Percentiles rank a stretch among this genome's conserved stretches.
Evolutionary conservation across 2,329 filamentous ascomycete genomes (phyloP).

Genomic region (Botrytis fragariae): DNA sequence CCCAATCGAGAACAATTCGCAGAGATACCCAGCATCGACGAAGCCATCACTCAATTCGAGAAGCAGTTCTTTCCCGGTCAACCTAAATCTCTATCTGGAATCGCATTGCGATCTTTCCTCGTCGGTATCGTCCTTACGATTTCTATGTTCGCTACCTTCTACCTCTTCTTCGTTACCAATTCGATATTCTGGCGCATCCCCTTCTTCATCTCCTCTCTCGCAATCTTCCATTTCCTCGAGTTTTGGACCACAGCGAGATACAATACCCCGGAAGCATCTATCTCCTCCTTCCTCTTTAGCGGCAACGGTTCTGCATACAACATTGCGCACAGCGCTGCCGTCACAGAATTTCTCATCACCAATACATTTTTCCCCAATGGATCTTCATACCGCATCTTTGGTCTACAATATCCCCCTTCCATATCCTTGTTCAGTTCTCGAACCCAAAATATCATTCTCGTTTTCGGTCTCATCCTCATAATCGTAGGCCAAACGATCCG

Average conservation of each 20-base stretch:
- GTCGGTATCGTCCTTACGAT: conserved; percentile 35
- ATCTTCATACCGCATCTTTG: neutral
- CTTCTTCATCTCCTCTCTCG: conserved; percentile 67
- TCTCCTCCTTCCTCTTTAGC: conserved; percentile 77
- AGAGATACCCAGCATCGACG: conserved; percentile 25
- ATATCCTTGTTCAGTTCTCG: conserved; percentile 24
- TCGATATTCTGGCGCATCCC: conserved; percentile 55
- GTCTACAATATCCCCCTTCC: neutral
- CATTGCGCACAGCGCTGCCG: conserved; percentile 73
- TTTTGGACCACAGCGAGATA: conserved; percentile 85
- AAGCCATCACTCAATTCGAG: conserved; percentile 32
- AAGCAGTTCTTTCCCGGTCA: conserved; percentile 33
- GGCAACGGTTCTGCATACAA: conserved; percentile 84
- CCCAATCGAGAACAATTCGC: conserved; percentile 10
- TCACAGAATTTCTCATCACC: conserved; percentile 68
- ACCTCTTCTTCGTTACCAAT: conserved; percentile 25
- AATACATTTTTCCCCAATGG: conserved; percentile 51
- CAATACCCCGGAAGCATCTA: conserved; percentile 71
- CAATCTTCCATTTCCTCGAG: conserved; percentile 91
- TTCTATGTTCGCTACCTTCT: conserved; percentile 31
- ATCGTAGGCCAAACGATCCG: conserved; percentile 70
- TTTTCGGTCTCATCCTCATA: conserved; percentile 62
- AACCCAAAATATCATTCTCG: conserved; percentile 41
- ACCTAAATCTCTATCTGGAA: conserved; percentile 40
- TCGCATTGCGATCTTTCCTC: conserved; percentile 40